Conservation (phyloP, 257 asterid genomes). For the Scutellaria baicalensis region DNA sequence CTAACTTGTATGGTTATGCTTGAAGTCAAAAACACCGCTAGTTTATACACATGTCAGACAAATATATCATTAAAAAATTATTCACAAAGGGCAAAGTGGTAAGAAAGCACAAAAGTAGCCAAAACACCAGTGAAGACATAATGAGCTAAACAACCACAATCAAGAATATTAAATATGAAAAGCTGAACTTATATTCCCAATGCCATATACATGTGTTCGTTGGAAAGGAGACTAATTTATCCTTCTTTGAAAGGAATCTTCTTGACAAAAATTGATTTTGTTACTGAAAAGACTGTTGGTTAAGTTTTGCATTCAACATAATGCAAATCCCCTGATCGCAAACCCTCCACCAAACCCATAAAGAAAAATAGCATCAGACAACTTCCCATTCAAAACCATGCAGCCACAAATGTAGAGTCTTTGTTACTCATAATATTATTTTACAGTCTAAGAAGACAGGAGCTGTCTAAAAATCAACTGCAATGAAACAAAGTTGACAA, state of each 20-base stretch:
- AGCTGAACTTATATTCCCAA: not conserved
- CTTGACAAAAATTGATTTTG: not conserved
- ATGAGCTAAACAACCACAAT: not conserved
- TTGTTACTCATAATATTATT: too few species aligned
- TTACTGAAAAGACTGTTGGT: not conserved
- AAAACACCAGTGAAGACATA: not conserved
- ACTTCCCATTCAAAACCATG: too few species aligned
- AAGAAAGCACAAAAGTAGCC: not conserved
- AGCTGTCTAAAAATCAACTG: too few species aligned
- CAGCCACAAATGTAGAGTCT: too few species aligned
- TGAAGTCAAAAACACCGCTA: not conserved
- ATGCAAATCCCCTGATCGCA: too few species aligned
- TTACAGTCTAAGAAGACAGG: too few species aligned
- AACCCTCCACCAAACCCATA: too few species aligned
- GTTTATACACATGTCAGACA: not conserved
- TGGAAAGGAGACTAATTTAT: not conserved
- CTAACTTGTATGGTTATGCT: not conserved
- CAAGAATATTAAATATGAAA: not conserved
- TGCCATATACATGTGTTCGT: not conserved
- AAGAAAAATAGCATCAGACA: too few species aligned
- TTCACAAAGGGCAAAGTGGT: not conserved
- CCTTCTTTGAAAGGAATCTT: not conserved
- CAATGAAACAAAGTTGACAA: too few species aligned
- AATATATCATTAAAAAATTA: not conserved
- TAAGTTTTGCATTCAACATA: not conserved